These are phyloP conservation scores for Borealophlyctis nickersoniae DNA, from an alignment of 192 early-diverging fungal species.

Conservation along the genomic window DNA sequence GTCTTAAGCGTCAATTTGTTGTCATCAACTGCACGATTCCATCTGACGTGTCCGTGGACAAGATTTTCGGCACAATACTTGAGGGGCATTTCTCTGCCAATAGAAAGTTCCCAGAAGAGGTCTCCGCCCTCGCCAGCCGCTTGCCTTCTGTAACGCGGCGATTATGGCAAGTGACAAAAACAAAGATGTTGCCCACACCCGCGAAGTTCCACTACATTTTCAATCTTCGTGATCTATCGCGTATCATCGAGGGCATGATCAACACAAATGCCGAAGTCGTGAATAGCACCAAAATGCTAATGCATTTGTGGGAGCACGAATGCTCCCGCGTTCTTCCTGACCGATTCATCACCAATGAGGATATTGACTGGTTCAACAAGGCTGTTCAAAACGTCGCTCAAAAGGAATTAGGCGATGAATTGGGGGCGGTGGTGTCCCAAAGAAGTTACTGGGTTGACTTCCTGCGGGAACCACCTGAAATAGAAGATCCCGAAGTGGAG, in stretches of 20 bases:
- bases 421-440: conserved; percentile 28
- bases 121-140: conserved; percentile 35
- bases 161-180: conserved; percentile 61
- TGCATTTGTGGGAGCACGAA: conserved; percentile 63
- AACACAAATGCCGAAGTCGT: conserved; percentile 53
- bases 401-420: conserved; percentile 59
- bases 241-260: conserved; percentile 63
- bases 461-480: conserved; percentile 57
- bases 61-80: conserved; percentile 63
- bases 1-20: conserved; percentile 57
- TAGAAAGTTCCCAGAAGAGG: conserved; percentile 53
- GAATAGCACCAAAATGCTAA: conserved; percentile 40
- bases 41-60: conserved; percentile 61
- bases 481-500: conserved; percentile 60
- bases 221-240: conserved; percentile 59
- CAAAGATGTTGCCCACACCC: conserved; percentile 67
- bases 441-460: conserved; percentile 61
- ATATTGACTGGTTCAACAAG: conserved; percentile 62
- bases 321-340: conserved; percentile 60
- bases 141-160: conserved; percentile 50
- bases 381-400: conserved; percentile 37
- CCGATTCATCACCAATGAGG: conserved; percentile 56
- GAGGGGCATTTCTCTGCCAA: conserved; percentile 60
- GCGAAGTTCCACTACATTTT: conserved; percentile 71
- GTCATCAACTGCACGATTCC: conserved; percentile 65